Base-by-base conservation (phyloP, 345 rosid genomes). In the Passiflora organensis region DNA sequence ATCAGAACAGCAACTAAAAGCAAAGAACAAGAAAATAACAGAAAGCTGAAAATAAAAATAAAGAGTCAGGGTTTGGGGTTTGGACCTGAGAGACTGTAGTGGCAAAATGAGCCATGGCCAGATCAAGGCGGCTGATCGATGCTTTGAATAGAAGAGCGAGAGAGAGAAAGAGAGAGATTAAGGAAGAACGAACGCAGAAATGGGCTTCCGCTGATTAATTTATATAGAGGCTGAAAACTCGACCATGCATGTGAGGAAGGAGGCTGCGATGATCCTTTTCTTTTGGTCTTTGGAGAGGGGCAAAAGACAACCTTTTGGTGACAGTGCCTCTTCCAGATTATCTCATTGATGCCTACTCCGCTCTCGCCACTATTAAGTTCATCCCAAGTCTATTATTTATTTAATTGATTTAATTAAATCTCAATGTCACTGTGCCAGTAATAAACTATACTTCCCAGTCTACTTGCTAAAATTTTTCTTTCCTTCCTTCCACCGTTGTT, bases 21-120 rank as follows among this genome's bases (percentile, higher is more conserved):
- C 13, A 10, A 32, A 52, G 36, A 24, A n/a, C n/a, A n/a, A n/a
- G n/a, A n/a, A n/a, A n/a, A n/a, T n/a, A n/a, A n/a, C n/a, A n/a
- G n/a, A n/a, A n/a, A n/a, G n/a, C n/a, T n/a, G n/a, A n/a, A 13
- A 49, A 25, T 36, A 36, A 34, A 21, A 14, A 32, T 16, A 51
- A 49, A 19, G 53, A 39, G 39, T 1, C 21, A 20, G 16, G 42
- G 41, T 24, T 19, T 38, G 0, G 45, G 24, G 49, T 1, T 44
- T 51, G 9, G 52, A 79, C 84, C 84, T 74, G 79, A 13, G 84
- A 75, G 6, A 73, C 42, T 15, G n/a, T 13, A 1, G 66, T 15
- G 34, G 76, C 71, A 19, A 51, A 66, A 53, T 74, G 76, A 43
- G 84, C 75, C 89, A 83, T 80, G 71, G 58, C 56, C 53, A 24